Percentiles rank a stretch among this genome's conserved stretches.
These are phyloP conservation scores for Arthrobotrys sphaeroides DNA, from an alignment of 2,329 filamentous ascomycete species.

Conservation along the genomic window DNA sequence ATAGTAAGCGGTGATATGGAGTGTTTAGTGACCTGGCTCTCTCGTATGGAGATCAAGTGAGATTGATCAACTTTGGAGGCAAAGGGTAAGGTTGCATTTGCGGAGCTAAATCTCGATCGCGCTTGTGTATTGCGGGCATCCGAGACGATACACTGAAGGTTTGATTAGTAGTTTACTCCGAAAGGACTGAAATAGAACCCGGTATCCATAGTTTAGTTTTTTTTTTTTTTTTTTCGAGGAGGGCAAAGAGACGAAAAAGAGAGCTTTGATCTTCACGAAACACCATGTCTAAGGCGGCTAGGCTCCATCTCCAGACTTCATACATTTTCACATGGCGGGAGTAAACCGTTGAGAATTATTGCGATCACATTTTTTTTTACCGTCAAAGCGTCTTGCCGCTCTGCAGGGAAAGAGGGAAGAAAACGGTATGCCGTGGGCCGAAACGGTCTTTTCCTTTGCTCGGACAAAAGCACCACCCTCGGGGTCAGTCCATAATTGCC, in stretches of 20 bases:
- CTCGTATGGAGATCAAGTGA: conserved; percentile 4
- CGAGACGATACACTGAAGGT: conserved; percentile 1
- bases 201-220: not conserved
- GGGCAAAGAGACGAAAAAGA: not conserved
- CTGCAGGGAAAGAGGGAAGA: conserved; percentile 16
- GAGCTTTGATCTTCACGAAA: not conserved
- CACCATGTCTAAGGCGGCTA: not conserved
- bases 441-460: not conserved
- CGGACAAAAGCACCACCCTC: conserved; percentile 23
- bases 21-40: not conserved
- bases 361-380: not conserved
- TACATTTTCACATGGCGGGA: conserved; percentile 9
- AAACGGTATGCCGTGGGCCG: conserved; percentile 51
- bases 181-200: conserved; percentile 5
- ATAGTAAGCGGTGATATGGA: not conserved
- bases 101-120: conserved; percentile 20
- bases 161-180: not conserved
- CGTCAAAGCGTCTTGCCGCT: conserved; percentile 51
- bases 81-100: conserved; percentile 18
- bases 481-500: conserved; percentile 1
- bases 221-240: no score
- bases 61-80: conserved; percentile 1
- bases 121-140: conserved; percentile 7
- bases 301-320: no score
- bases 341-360: conserved; percentile 17